A percentile compares a stretch with the other conserved stretches of the same genome.
These are phyloP conservation scores for Penicillium sp. DNA, from an alignment of 2,329 filamentous ascomycete species.

Conservation along the genomic window DNA sequence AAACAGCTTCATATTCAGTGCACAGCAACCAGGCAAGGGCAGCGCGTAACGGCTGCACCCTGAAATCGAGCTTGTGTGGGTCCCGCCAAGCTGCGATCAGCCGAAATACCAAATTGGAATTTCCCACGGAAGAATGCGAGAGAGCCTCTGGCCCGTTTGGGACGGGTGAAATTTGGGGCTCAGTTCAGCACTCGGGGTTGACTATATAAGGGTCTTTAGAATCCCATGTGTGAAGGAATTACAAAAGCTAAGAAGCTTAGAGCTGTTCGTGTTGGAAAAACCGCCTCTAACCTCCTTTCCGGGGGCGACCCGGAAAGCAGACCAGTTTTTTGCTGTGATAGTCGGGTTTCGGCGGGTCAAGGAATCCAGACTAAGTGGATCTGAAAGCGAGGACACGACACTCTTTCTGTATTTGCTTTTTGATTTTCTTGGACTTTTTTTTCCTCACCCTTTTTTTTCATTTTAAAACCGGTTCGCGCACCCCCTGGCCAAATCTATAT, in stretches of 20 bases:
- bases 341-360: slow-evolving; percentile 25
- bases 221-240: not conserved
- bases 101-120: slow-evolving; percentile 19
- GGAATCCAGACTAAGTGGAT: slow-evolving; percentile 22
- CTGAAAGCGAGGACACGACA: slow-evolving; percentile 20
- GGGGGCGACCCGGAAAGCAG: slow-evolving; percentile 18
- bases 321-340: slow-evolving; percentile 9
- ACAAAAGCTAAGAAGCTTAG: not conserved
- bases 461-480: not conserved
- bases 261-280: slow-evolving; percentile 5
- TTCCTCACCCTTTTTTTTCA: not conserved
- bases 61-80: slow-evolving; percentile 28
- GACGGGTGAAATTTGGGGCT: not conserved
- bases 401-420: slow-evolving; percentile 7
- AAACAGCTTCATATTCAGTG: no score
- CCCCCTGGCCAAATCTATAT: not conserved
- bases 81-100: slow-evolving; percentile 27
- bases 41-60: slow-evolving; percentile 6
- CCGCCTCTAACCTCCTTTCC: slow-evolving; percentile 10
- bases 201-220: slow-evolving; percentile 6
- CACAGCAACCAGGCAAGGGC: not conserved
- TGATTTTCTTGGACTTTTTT: not conserved
- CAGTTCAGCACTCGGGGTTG: not conserved
- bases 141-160: slow-evolving; percentile 18
- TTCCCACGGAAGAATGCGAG: slow-evolving; percentile 7